These are phyloP conservation scores for Amanita rubescens DNA, from an alignment of 768 basidiomycete species.

Conservation along the genomic window DNA sequence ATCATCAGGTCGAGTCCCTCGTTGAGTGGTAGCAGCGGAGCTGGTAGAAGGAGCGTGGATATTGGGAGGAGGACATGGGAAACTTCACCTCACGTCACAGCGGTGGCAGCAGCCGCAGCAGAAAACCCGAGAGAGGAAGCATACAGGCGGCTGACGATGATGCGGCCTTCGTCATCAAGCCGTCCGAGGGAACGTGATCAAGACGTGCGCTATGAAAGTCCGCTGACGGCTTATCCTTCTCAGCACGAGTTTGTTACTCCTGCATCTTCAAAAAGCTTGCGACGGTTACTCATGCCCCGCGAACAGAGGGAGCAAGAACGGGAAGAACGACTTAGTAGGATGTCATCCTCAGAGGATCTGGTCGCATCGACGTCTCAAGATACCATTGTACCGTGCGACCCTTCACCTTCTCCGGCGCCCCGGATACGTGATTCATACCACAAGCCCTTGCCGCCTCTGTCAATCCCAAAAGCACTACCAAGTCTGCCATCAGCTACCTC, in stretches of 20 bases:
- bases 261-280: constrained; percentile 16
- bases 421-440: constrained; percentile 24
- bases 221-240: constrained; percentile 17
- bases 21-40: constrained; percentile 13
- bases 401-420: constrained; percentile 35
- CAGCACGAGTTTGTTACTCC: constrained; percentile 12
- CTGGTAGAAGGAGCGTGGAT: constrained; percentile 45
- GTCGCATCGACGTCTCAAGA: constrained; percentile 36
- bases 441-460: constrained; percentile 39
- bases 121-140: constrained; percentile 30
- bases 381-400: constrained; percentile 29
- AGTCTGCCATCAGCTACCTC: constrained; percentile 57
- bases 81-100: constrained; percentile 14
- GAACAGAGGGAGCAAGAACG: constrained; percentile 37
- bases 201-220: constrained; percentile 14
- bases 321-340: neutral
- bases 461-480: constrained; percentile 53
- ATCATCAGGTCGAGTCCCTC: constrained; percentile 20
- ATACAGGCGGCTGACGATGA: constrained; percentile 26
- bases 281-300: constrained; percentile 51
- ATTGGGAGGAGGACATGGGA: constrained; percentile 45
- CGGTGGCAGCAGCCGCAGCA: too few species aligned
- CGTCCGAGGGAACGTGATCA: constrained; percentile 17
- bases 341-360: constrained; percentile 14
- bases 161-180: constrained; percentile 26